Base-by-base conservation (phyloP, 441 rosid genomes). In the Populus hybrid region DNA sequence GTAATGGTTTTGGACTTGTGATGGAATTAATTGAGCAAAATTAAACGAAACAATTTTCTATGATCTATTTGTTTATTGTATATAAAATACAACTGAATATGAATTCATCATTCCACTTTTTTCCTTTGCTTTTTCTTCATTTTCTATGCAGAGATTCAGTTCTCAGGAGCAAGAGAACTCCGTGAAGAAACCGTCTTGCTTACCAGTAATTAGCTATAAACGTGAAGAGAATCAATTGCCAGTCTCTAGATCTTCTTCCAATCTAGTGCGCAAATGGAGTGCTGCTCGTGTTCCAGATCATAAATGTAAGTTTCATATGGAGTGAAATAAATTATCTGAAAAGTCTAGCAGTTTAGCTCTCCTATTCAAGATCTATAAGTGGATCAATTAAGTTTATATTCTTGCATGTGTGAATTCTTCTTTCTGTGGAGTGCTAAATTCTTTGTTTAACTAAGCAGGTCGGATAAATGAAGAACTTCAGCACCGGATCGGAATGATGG, bases 391-490 rank as follows among this genome's bases (percentile, higher is more conserved):
- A 67, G 36, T 7, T 70, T 61, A 18, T 74, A 65, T 64, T 38
- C 20, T 73, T 77, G 12, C 68, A 50, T 72, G 70, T 23, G 21
- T 70, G 61, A 59, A 6, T 31, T 73, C 50, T 63, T 29, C 50
- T 59, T 73, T 64, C 24, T 16, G 23, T 18, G 71, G 72, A 72
- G 61, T 74, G 61, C 42, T 67, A 40, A 69, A 70, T 63, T 83
- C 45, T 74, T 76, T 74, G 35, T 75, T 67, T 81, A 64, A 66
- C 75, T 81, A 65, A 80, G 73, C 87, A 94, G 96, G 88, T 86
- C 97, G 88, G 84, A 74, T 82, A 18, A 83, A 80, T 78, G 96
- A 92, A 84, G 98, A 91, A 78, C 90, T 93, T 77, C 94, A 91
- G 83, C 92, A 81, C 64, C 87, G 89, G 81, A 81, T 91, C 76